Evolutionary conservation across 768 basidiomycete species (phyloP).

Genomic region (Phlebiopsis flavidoalba): DNA sequence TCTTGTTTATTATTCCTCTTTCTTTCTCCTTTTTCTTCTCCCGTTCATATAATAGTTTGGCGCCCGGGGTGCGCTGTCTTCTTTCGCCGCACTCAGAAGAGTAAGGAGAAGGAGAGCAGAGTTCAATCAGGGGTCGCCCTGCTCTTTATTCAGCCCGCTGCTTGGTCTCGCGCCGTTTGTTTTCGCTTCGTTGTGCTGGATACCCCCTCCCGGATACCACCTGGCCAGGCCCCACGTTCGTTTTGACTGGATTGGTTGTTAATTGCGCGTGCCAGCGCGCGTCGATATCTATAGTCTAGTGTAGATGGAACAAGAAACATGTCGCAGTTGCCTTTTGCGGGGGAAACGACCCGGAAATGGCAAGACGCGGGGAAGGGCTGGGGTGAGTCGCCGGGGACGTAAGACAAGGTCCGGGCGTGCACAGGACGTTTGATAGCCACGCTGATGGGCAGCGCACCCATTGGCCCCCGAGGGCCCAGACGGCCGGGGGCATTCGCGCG

Average conservation of each 20-base stretch:
- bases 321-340: not conserved
- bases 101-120: too few species aligned
- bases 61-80: not conserved
- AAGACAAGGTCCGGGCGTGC: conserved; percentile 1
- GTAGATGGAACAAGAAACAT: not conserved
- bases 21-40: conserved; percentile 5
- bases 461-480: not conserved
- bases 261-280: not conserved
- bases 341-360: not conserved
- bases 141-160: not conserved
- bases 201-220: not conserved
- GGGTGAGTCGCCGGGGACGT: not conserved
- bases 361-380: not conserved
- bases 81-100: conserved; percentile 4
- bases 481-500: not conserved
- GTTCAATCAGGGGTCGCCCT: conserved; percentile 13
- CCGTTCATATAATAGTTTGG: not conserved
- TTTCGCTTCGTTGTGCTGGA: not conserved
- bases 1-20: not conserved
- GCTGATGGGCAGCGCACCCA: not conserved
- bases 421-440: not conserved
- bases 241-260: not conserved
- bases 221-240: not conserved
- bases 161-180: not conserved
- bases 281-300: conserved; percentile 1